These are phyloP conservation scores for Quercus agrifolia DNA, from an alignment of 306 rosid genomes.

Conservation along the genomic window DNA sequence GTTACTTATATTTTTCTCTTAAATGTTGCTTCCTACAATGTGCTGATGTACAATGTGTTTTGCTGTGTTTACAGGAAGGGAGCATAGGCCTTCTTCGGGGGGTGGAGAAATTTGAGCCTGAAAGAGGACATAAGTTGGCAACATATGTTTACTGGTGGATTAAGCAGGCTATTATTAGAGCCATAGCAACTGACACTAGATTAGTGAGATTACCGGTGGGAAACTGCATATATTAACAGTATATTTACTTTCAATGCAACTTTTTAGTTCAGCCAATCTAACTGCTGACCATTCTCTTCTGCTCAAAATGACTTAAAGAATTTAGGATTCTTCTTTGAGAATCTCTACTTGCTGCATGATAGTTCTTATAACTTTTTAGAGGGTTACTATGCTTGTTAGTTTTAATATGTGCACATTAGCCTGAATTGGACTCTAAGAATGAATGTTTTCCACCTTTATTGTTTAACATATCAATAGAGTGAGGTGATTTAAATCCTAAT, in stretches of 20 bases:
- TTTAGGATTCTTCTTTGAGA: neutral
- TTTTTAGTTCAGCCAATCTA: neutral
- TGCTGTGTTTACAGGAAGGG: slow-evolving; percentile 59
- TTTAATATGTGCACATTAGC: too few relatives aligned
- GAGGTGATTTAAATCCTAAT: too few relatives aligned
- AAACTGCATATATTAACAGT: slow-evolving; percentile 14
- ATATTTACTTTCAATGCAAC: neutral
- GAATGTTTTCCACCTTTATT: too few relatives aligned
- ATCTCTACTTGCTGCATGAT: neutral
- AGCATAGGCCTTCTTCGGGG: slow-evolving; percentile 80
- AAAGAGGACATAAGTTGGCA: slow-evolving; percentile 65
- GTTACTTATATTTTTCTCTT: slow-evolving; percentile 34
- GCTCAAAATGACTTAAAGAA: neutral
- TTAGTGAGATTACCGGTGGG: slow-evolving; percentile 79
- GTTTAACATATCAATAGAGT: too few relatives aligned
- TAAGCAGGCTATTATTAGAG: slow-evolving; percentile 70
- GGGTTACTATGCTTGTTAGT: neutral
- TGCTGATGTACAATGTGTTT: slow-evolving; percentile 1
- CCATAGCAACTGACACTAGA: slow-evolving; percentile 68
- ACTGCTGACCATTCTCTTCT: neutral
- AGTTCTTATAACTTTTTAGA: neutral
- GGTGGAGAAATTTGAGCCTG: slow-evolving; percentile 69
- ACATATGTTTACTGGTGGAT: slow-evolving; percentile 95
- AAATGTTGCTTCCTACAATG: neutral
- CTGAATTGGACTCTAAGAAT: too few relatives aligned